phyloP scores from a whole-genome alignment of 192 early-diverging fungal species.

The Spinellus fusiger region DNA sequence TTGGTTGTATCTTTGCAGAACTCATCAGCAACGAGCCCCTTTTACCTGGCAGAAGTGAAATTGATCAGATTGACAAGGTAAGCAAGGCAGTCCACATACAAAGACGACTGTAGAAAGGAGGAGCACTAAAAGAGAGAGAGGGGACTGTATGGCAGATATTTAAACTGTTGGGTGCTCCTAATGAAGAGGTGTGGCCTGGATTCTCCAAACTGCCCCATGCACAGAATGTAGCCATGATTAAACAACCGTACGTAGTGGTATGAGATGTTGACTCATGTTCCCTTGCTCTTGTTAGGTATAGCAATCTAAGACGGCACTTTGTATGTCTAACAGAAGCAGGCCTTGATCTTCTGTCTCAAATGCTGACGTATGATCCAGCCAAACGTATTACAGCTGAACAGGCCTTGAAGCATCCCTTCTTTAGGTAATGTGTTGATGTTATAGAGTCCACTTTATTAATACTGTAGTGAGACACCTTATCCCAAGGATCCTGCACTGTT shows the following conservation, averaged over 20 bases:
- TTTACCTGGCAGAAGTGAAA: slow-evolving; percentile 72
- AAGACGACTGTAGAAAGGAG: neutral
- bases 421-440: slow-evolving; percentile 39
- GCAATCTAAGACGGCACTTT: slow-evolving; percentile 40
- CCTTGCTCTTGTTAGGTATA: slow-evolving; percentile 20
- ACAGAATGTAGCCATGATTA: slow-evolving; percentile 66
- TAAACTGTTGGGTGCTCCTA: slow-evolving; percentile 83
- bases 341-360: slow-evolving; percentile 63
- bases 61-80: slow-evolving; percentile 71
- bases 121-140: neutral
- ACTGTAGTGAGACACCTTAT: slow-evolving; percentile 61
- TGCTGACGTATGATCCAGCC: slow-evolving; percentile 82
- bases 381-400: slow-evolving; percentile 87
- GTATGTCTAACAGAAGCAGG: slow-evolving; percentile 69
- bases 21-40: slow-evolving; percentile 80
- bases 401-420: slow-evolving; percentile 88
- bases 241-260: slow-evolving; percentile 47
- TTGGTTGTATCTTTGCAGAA: slow-evolving; percentile 98
- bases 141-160: slow-evolving; percentile 67
- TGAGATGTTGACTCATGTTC: neutral
- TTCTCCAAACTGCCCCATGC: slow-evolving; percentile 58
- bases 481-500: slow-evolving; percentile 93
- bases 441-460: neutral
- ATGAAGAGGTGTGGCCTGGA: slow-evolving; percentile 69
- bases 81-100: neutral